These are phyloP conservation scores for Dillenia turbinata DNA, from an alignment of 164 flowering plant genomes.

Conservation along the genomic window DNA sequence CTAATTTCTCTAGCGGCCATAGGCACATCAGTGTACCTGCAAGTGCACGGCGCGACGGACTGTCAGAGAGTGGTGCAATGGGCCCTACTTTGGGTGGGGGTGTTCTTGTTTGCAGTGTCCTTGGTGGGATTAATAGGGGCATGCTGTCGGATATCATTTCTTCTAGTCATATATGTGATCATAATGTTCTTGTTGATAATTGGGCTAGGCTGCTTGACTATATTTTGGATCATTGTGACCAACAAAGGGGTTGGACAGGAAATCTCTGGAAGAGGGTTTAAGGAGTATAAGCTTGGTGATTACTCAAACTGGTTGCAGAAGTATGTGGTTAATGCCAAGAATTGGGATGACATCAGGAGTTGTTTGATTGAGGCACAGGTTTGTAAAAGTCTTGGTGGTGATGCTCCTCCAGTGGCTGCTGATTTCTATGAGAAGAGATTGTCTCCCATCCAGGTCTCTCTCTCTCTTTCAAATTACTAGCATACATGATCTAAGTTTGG, in stretches of 20 bases:
- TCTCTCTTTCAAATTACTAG: too few species aligned
- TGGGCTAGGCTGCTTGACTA: conserved; percentile 33
- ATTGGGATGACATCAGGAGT: conserved; percentile 45
- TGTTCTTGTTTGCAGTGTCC: conserved; percentile 20
- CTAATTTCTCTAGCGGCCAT: conserved; percentile 21
- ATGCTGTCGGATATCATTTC: conserved; percentile 15
- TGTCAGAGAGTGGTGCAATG: conserved; percentile 33
- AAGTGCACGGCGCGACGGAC: conserved; percentile 6
- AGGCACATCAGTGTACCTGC: conserved; percentile 4
- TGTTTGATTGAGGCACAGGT: conserved; percentile 45
- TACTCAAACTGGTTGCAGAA: conserved; percentile 59
- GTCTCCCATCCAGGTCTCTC: conserved; percentile 40
- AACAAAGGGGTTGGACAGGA: conserved; percentile 40
- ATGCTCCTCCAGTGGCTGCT: neutral
- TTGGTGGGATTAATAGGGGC: conserved; percentile 46
- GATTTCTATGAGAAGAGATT: conserved; percentile 23
- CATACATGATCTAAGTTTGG: too few species aligned
- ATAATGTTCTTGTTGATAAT: conserved; percentile 35
- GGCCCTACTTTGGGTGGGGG: conserved; percentile 36
- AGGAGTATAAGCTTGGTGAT: conserved; percentile 45
- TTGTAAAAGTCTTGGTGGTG: conserved; percentile 22
- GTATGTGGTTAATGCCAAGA: conserved; percentile 26
- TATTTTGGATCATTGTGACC: conserved; percentile 44
- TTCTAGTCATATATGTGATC: conserved; percentile 40
- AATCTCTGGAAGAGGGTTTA: conserved; percentile 31